phyloP scores from a whole-genome alignment of 2,329 filamentous ascomycete species.

The Pseudonectria buxi region DNA sequence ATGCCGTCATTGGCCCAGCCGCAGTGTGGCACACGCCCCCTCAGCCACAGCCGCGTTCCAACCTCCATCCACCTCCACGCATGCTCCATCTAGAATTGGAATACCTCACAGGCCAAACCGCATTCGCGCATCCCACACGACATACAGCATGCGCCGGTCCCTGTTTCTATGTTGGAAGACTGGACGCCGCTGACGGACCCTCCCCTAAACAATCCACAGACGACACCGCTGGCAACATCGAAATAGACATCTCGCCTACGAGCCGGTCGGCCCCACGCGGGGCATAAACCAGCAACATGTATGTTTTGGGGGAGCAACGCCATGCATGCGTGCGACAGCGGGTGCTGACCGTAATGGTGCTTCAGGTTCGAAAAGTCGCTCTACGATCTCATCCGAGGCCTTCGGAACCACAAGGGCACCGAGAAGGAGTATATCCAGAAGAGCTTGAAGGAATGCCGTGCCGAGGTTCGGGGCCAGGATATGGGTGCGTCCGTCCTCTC shows the following conservation, averaged over 20 bases:
- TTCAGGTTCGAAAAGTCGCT: slow-evolving; percentile 97
- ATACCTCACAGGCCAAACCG: too few species aligned
- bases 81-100: too few species aligned
- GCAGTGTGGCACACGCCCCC: too few species aligned
- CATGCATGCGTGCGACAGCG: background rate
- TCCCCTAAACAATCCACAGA: too few species aligned
- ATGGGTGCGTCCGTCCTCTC: slow-evolving; percentile 57
- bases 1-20: too few species aligned
- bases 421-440: slow-evolving; percentile 94
- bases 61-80: too few species aligned
- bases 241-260: background rate
- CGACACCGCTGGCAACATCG: too few species aligned
- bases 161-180: too few species aligned
- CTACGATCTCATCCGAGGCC: slow-evolving; percentile 94
- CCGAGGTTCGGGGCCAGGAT: slow-evolving; percentile 86
- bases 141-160: too few species aligned
- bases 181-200: too few species aligned
- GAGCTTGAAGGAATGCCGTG: slow-evolving; percentile 88
- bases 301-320: slow-evolving; percentile 1
- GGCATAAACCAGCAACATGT: slow-evolving; percentile 23
- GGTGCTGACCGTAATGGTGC: slow-evolving; percentile 15
- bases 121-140: too few species aligned
- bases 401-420: slow-evolving; percentile 90
- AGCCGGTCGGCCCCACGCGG: slow-evolving; percentile 21
- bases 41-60: too few species aligned